Percentiles rank a stretch among this genome's conserved stretches.
Conservation (phyloP, 2,329 filamentous ascomycete genomes). For the Reticulascus tulasneorum region DNA sequence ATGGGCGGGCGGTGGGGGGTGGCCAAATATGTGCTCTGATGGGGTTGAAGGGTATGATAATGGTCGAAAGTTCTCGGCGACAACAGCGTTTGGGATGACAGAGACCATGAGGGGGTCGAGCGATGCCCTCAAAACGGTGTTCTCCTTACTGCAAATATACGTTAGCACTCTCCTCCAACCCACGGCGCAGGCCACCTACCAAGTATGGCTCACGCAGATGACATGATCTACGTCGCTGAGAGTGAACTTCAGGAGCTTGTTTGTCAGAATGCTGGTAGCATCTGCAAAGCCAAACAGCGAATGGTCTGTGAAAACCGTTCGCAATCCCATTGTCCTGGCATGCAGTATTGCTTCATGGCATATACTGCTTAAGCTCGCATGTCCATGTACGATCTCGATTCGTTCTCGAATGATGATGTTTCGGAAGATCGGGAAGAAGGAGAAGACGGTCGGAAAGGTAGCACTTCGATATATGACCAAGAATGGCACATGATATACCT, state of each 20-base stretch:
- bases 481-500: slow-evolving; percentile 97
- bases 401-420: slow-evolving; percentile 93
- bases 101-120: slow-evolving; percentile 96
- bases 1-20: slow-evolving; percentile 53
- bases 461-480: slow-evolving; percentile 91
- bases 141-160: slow-evolving; percentile 71
- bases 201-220: slow-evolving; percentile 97
- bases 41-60: slow-evolving; percentile 35
- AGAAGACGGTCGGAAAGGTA: slow-evolving; percentile 95
- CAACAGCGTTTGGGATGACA: slow-evolving; percentile 95
- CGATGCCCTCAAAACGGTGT: slow-evolving; percentile 90
- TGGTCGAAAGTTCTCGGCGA: slow-evolving; percentile 91
- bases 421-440: slow-evolving; percentile 95
- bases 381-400: slow-evolving; percentile 98
- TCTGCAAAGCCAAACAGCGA: slow-evolving; percentile 97
- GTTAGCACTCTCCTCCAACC: slow-evolving; percentile 11
- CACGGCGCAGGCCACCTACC: slow-evolving; percentile 49
- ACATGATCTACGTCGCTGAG: slow-evolving; percentile 97
- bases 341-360: slow-evolving; percentile 95
- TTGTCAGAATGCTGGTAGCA: slow-evolving; percentile 90
- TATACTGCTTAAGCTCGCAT: slow-evolving; percentile 86
- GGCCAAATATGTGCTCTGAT: slow-evolving; percentile 28
- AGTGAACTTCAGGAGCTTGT: slow-evolving; percentile 94
- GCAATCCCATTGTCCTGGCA: slow-evolving; percentile 89
- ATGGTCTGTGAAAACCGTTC: slow-evolving; percentile 96